Evolutionary conservation across 208 protist species (phyloP).

Genomic region (Trypanosoma brucei): DNA sequence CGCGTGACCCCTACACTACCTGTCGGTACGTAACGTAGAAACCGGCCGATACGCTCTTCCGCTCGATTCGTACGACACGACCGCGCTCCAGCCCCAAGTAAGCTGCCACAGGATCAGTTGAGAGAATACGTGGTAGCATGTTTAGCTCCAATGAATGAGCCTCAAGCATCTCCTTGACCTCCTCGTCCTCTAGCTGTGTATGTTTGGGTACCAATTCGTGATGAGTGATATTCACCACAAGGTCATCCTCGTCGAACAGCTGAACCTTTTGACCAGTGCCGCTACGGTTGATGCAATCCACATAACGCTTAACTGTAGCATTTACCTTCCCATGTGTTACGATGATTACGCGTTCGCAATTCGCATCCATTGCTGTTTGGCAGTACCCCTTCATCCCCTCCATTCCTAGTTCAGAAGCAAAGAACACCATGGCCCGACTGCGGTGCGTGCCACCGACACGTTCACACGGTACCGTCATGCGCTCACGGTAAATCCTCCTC

Average conservation of each 20-base stretch:
- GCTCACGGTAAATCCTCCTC: slow-evolving; percentile 62
- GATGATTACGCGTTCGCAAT: slow-evolving; percentile 65
- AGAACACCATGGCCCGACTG: slow-evolving; percentile 69
- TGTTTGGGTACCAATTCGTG: slow-evolving; percentile 97
- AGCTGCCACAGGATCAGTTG: slow-evolving; percentile 93
- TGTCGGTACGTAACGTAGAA: slow-evolving; percentile 98
- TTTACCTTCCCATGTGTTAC: slow-evolving; percentile 55
- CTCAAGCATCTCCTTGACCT: slow-evolving; percentile 87
- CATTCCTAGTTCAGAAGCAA: slow-evolving; percentile 56
- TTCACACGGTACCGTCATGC: slow-evolving; percentile 81
- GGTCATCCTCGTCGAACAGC: slow-evolving; percentile 93
- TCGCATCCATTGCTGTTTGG: slow-evolving; percentile 31
- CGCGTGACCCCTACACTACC: slow-evolving; percentile 71
- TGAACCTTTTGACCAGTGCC: slow-evolving; percentile 79
- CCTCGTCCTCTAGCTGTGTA: slow-evolving; percentile 74
- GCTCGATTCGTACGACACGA: slow-evolving; percentile 95
- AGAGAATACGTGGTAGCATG: slow-evolving; percentile 95
- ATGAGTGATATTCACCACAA: slow-evolving; percentile 97
- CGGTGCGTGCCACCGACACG: slow-evolving; percentile 34
- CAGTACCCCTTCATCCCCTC: slow-evolving; percentile 60
- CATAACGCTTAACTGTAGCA: slow-evolving; percentile 62
- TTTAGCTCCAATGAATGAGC: slow-evolving; percentile 91
- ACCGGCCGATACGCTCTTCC: slow-evolving; percentile 95
- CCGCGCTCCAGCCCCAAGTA: slow-evolving; percentile 94
- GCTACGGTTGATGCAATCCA: slow-evolving; percentile 68